These are phyloP conservation scores for Beauveria bassiana DNA, from an alignment of 2,329 filamentous ascomycete species.

Conservation along the genomic window DNA sequence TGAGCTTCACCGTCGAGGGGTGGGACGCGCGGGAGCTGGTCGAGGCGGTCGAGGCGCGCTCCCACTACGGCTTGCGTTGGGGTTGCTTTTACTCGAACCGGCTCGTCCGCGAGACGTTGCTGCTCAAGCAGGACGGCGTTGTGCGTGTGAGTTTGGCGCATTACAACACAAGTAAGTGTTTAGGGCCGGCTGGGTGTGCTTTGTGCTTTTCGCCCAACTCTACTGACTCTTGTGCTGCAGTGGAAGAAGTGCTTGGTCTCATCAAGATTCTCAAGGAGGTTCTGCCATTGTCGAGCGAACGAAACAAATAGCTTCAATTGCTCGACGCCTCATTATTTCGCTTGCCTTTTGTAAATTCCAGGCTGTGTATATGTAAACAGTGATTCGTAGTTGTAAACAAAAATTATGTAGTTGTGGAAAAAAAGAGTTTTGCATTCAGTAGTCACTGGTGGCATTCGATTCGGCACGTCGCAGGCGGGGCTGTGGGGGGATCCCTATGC, in stretches of 20 bases:
- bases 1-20: constrained; percentile 58
- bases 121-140: constrained; percentile 50
- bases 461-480: neutral
- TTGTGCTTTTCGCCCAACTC: neutral
- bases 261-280: constrained; percentile 7
- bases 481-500: neutral
- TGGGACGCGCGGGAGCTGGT: constrained; percentile 50
- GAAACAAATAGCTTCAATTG: neutral
- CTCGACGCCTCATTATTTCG: neutral
- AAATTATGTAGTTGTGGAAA: no score
- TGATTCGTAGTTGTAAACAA: neutral
- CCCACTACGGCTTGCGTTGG: constrained; percentile 55
- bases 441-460: neutral
- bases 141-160: constrained; percentile 65
- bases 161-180: constrained; percentile 59
- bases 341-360: neutral
- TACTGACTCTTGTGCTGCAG: constrained; percentile 12
- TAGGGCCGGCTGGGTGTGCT: neutral
- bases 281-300: neutral
- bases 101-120: constrained; percentile 50
- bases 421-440: neutral
- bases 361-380: neutral
- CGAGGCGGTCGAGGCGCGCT: constrained; percentile 51
- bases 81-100: constrained; percentile 63
- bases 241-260: constrained; percentile 9